Conservation (phyloP, 176 grass and related monocot genomes). For the Saccharum officinarum region DNA sequence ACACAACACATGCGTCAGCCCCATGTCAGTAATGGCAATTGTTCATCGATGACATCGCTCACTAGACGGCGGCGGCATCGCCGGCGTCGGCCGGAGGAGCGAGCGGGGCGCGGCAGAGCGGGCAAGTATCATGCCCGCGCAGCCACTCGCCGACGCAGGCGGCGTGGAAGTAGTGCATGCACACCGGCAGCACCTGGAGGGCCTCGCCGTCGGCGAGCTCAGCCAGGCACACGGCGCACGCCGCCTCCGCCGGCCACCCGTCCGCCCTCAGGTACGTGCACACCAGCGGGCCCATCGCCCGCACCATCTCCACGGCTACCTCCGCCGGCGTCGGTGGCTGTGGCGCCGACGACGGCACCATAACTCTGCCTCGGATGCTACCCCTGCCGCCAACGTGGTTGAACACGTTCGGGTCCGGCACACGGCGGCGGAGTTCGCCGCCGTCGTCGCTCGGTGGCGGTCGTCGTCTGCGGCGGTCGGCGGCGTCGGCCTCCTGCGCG, state of each 20-base stretch:
- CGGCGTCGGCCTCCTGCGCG: not conserved
- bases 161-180: slow-evolving; percentile 32
- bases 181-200: slow-evolving; percentile 14
- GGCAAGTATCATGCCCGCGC: slow-evolving; percentile 44
- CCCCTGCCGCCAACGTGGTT: too few species aligned
- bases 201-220: slow-evolving; percentile 2
- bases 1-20: too few species aligned
- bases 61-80: too few species aligned
- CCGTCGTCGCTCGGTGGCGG: too few species aligned
- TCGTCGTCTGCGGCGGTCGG: not conserved
- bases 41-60: too few species aligned
- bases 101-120: slow-evolving; percentile 76
- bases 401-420: too few species aligned
- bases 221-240: not conserved
- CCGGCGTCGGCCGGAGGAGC: not conserved
- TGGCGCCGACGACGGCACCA: not conserved
- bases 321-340: not conserved
- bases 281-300: too few species aligned
- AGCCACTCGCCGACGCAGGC: slow-evolving; percentile 24
- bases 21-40: too few species aligned
- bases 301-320: too few species aligned
- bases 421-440: too few species aligned
- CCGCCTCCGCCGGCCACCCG: not conserved
- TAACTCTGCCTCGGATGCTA: not conserved
- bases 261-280: too few species aligned